Conservation (phyloP, 139 green algal species). For the Chlorella sp. region DNA sequence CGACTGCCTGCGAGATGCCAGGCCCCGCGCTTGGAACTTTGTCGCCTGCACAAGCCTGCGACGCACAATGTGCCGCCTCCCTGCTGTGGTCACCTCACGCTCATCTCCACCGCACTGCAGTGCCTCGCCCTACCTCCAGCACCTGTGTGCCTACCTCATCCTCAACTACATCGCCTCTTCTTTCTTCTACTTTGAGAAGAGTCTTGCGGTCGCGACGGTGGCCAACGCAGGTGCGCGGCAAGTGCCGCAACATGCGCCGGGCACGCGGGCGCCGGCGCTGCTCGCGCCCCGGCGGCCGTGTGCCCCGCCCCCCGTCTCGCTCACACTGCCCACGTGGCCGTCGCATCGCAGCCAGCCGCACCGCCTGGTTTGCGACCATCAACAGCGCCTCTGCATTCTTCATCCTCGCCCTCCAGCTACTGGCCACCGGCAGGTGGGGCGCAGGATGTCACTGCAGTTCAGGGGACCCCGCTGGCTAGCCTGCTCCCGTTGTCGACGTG, state of each 20-base stretch:
- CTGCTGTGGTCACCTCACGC: neutral
- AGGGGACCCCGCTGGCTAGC: no score
- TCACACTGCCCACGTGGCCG: no score
- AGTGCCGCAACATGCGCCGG: slow-evolving; percentile 3
- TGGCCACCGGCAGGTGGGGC: slow-evolving; percentile 31
- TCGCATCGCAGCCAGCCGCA: slow-evolving; percentile 40
- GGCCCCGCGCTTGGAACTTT: neutral
- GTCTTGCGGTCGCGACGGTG: slow-evolving; percentile 50
- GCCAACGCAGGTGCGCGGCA: slow-evolving; percentile 4
- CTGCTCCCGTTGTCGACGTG: no score
- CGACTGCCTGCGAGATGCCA: no score
- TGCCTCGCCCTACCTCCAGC: slow-evolving; percentile 61
- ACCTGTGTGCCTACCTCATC: slow-evolving; percentile 73
- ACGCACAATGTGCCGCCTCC: neutral
- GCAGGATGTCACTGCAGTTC: no score
- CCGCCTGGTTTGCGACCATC: slow-evolving; percentile 66
- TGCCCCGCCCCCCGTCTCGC: no score
- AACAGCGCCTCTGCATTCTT: slow-evolving; percentile 57
- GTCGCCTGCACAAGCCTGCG: neutral
- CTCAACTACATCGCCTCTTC: slow-evolving; percentile 53
- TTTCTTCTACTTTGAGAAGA: slow-evolving; percentile 82
- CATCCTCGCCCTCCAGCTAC: slow-evolving; percentile 59
- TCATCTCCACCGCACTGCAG: neutral
- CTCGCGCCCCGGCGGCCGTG: no score
- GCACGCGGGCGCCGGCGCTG: neutral